Evolutionary conservation across 768 basidiomycete genomes (phyloP), one percentile per base, ranked within the genome.

Genomic region (Pleurotus eryngii): DNA sequence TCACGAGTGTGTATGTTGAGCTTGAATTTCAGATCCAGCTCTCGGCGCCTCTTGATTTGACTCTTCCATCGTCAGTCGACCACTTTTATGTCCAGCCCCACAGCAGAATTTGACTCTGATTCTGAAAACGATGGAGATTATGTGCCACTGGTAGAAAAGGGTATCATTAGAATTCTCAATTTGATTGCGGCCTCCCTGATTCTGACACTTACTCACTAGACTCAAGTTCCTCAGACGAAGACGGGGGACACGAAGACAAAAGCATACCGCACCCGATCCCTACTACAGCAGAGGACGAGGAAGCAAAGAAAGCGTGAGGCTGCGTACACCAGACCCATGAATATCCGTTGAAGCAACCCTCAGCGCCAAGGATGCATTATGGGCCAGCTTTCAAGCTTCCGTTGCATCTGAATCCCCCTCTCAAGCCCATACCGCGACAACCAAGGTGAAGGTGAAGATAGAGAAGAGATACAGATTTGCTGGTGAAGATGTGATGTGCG

Each of bases 41-140:
- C 30, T 30, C 8, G 30, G 30, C 30, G 30, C 30, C 11, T 30
- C 9, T 30, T 30, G 30, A 30, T 11, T 30, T 11, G 11, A 35
- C 30, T 35, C 30, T 9, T 30, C 1, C 30, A 30, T 30, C 30
- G 30, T 8, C 8, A 9, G 30, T 30, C 8, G 30, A 35, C 2
- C 30, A 11, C 30, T 35, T 35, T 9, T 2, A 35, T 35, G 30
- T 35, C 30, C 7, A 3, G 7, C 30, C 8, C 30, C 9, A 35
- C 30, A 35, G 11, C 30, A 35, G 30, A 35, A 9, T 35, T 45
- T 27, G 66, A 77, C 56, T 81, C 82, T 3, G 87, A 87, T 63
- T 85, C 84, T 20, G 87, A 87, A 63, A 81, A 86, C 59, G 86
- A 87, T 62, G 76, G 75, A n/a, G 89, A 91, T 68, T 90, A 87